phyloP scores from a whole-genome alignment of 345 rosid genomes.

The Brassica cretica region DNA sequence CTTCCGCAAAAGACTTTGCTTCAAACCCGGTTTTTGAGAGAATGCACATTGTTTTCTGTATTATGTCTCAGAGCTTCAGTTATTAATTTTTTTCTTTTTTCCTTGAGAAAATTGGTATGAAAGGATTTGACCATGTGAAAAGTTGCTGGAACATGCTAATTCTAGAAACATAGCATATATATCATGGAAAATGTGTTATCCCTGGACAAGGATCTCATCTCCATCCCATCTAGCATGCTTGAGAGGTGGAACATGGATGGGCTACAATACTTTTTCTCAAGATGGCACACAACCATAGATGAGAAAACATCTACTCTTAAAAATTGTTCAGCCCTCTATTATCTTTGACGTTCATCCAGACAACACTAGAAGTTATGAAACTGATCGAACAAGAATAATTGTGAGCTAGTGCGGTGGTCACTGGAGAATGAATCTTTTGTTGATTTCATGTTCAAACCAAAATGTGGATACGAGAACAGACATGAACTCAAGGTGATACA shows the following conservation, averaged over 20 bases:
- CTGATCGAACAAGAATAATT: too few species aligned
- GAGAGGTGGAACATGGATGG: not conserved
- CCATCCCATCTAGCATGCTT: not conserved
- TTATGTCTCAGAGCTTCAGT: not conserved
- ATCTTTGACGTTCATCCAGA: too few species aligned
- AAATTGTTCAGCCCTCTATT: not conserved
- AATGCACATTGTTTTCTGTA: slow-evolving; percentile 18
- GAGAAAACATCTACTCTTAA: not conserved
- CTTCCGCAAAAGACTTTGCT: slow-evolving; percentile 5
- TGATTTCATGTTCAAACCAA: too few species aligned
- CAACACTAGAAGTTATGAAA: too few species aligned
- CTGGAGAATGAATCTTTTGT: too few species aligned
- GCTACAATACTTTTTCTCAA: not conserved
- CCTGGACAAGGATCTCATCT: not conserved
- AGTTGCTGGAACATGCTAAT: not conserved
- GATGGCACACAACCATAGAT: not conserved
- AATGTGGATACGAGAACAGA: too few species aligned
- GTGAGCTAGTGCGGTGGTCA: too few species aligned
- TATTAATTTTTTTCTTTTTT: not conserved
- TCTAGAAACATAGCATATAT: not conserved
- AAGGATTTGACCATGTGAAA: not conserved
- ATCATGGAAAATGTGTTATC: not conserved
- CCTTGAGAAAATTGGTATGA: not conserved
- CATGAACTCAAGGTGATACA: too few species aligned
- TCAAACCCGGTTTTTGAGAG: slow-evolving; percentile 31